These are phyloP conservation scores for Penicillium riverlandense DNA, from an alignment of 495 filamentous ascomycete species.

Conservation along the genomic window DNA sequence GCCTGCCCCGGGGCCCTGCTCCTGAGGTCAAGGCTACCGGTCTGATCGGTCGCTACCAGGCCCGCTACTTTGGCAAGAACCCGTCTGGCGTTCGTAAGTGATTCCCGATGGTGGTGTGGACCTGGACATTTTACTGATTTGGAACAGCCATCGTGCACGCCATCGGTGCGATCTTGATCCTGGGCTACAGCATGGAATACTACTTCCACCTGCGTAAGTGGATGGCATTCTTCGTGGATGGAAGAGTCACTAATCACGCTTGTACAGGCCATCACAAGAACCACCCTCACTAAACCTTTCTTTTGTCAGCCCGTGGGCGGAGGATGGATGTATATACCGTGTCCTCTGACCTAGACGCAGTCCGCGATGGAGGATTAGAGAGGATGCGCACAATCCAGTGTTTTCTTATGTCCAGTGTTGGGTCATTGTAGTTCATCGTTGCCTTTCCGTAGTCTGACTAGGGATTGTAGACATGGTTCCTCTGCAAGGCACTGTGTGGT, in stretches of 20 bases:
- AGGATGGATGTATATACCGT: constrained; percentile 38
- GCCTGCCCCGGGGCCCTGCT: constrained; percentile 83
- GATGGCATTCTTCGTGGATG: background rate
- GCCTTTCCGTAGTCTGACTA: background rate
- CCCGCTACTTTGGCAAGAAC: constrained; percentile 92
- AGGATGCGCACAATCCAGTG: background rate
- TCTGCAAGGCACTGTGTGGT: too few relatives aligned
- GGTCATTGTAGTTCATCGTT: too few relatives aligned
- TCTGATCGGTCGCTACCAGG: constrained; percentile 79
- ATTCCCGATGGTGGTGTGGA: background rate
- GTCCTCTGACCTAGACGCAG: constrained; percentile 20
- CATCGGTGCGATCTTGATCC: constrained; percentile 61
- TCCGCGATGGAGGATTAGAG: constrained; percentile 26
- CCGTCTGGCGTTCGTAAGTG: constrained; percentile 77
- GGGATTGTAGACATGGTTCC: background rate
- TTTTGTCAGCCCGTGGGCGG: constrained; percentile 12
- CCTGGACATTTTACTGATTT: constrained; percentile 8
- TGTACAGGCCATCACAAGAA: constrained; percentile 93
- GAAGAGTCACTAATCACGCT: constrained; percentile 7
- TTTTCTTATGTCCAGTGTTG: too few relatives aligned
- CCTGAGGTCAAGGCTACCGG: constrained; percentile 74
- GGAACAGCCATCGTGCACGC: constrained; percentile 74
- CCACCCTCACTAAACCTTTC: constrained; percentile 76
- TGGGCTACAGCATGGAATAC: constrained; percentile 96
- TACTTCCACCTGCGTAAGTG: constrained; percentile 98